phyloP scores from a whole-genome alignment of 768 basidiomycete genomes.

The Lactifluus rugatus region DNA sequence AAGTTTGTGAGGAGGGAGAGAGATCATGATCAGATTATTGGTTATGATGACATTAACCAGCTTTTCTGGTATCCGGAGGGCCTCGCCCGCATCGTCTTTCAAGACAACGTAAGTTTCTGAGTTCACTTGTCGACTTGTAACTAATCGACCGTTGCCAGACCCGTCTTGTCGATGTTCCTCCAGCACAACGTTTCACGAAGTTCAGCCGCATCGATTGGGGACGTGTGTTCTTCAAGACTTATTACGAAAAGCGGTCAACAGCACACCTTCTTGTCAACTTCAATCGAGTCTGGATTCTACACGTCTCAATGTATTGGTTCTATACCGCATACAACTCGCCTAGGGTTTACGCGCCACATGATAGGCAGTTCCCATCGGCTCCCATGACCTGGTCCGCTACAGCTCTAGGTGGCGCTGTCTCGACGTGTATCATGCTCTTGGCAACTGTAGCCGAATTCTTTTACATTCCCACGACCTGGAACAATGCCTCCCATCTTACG shows the following conservation, averaged over 20 bases:
- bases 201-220: constrained; percentile 91
- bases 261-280: constrained; percentile 97
- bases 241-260: constrained; percentile 89
- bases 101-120: constrained; percentile 60
- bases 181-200: constrained; percentile 88
- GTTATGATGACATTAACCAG: constrained; percentile 99
- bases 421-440: constrained; percentile 85
- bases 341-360: constrained; percentile 70
- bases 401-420: constrained; percentile 92
- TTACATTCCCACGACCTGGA: constrained; percentile 98
- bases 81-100: constrained; percentile 81
- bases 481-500: constrained; percentile 94
- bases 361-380: constrained; percentile 58
- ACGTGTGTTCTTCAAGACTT: constrained; percentile 97
- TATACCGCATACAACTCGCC: constrained; percentile 98
- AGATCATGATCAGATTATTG: constrained; percentile 92
- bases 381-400: constrained; percentile 94
- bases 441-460: constrained; percentile 93
- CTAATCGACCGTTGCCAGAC: constrained; percentile 38
- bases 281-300: constrained; percentile 97
- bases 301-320: constrained; percentile 90
- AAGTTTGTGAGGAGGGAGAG: constrained; percentile 91
- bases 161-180: constrained; percentile 84
- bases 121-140: background rate
- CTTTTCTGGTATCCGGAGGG: constrained; percentile 99